These are phyloP conservation scores for Combretum micranthum DNA, from an alignment of 345 rosid genomes.

Conservation along the genomic window DNA sequence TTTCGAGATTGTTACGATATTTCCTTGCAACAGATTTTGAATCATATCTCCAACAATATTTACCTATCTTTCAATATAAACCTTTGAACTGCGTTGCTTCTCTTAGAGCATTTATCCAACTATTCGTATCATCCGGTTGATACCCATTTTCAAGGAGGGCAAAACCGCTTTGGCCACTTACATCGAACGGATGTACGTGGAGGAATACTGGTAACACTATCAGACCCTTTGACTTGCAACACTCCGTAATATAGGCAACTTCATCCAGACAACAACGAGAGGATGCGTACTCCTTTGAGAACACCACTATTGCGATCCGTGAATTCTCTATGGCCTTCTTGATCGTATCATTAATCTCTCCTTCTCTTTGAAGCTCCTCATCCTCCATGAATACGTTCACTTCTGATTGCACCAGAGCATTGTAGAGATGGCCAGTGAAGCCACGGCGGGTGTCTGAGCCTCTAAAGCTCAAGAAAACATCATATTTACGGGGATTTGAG, in stretches of 20 bases:
- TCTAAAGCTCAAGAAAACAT: slow-evolving; percentile 1
- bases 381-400: not conserved
- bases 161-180: not conserved
- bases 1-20: too few species aligned
- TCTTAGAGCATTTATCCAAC: too few species aligned
- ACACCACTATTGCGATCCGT: not conserved
- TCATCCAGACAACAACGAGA: not conserved
- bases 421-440: not conserved
- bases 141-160: too few species aligned
- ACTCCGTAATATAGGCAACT: not conserved
- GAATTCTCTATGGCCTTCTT: not conserved
- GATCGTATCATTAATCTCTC: not conserved
- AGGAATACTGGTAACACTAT: not conserved
- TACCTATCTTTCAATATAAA: too few species aligned
- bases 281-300: not conserved
- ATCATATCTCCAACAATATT: too few species aligned
- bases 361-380: not conserved
- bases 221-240: not conserved
- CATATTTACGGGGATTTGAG: not conserved
- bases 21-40: too few species aligned
- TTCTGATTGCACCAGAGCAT: not conserved
- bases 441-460: not conserved
- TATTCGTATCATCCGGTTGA: too few species aligned
- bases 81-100: too few species aligned
- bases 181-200: not conserved